phyloP scores from a whole-genome alignment of 139 green algal genomes.

The Closterium sp. region DNA sequence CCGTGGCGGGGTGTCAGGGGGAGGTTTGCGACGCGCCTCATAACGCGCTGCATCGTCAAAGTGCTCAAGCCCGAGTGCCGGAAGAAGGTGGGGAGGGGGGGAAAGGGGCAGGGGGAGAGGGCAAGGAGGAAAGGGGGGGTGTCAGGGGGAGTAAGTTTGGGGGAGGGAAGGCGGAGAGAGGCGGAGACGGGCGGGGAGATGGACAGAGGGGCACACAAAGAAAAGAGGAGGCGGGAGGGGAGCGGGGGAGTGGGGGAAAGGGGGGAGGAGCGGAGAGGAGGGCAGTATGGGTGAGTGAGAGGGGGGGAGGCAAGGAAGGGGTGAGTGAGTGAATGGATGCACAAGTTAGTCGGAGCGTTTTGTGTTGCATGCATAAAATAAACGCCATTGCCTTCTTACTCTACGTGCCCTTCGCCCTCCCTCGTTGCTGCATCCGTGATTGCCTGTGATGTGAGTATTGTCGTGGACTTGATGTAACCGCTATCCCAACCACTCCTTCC shows the following conservation, averaged over 20 bases:
- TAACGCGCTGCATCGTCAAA: constrained; percentile 88
- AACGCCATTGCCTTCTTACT: neutral
- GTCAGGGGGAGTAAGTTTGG: too few species aligned
- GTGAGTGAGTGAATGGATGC: neutral
- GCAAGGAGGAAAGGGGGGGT: too few species aligned
- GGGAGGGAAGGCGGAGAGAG: too few species aligned
- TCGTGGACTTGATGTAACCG: neutral
- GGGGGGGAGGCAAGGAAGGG: neutral
- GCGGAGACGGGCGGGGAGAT: too few species aligned
- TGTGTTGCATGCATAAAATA: too few species aligned
- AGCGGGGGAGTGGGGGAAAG: neutral
- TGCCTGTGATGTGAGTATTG: too few species aligned
- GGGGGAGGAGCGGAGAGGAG: neutral
- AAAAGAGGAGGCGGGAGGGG: too few species aligned
- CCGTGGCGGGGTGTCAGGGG: too few species aligned
- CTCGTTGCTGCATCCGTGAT: too few species aligned
- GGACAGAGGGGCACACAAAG: too few species aligned
- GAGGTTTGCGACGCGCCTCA: constrained; percentile 42
- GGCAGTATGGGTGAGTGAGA: neutral
- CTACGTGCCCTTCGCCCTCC: neutral
- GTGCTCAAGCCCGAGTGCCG: constrained; percentile 98
- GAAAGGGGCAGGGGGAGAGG: neutral
- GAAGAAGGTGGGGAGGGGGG: too few species aligned
- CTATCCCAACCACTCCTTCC: neutral
- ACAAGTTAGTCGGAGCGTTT: too few species aligned